Conservation (phyloP, 371 early-diverging fungal species). For the Cokeromyces recurvatus region DNA sequence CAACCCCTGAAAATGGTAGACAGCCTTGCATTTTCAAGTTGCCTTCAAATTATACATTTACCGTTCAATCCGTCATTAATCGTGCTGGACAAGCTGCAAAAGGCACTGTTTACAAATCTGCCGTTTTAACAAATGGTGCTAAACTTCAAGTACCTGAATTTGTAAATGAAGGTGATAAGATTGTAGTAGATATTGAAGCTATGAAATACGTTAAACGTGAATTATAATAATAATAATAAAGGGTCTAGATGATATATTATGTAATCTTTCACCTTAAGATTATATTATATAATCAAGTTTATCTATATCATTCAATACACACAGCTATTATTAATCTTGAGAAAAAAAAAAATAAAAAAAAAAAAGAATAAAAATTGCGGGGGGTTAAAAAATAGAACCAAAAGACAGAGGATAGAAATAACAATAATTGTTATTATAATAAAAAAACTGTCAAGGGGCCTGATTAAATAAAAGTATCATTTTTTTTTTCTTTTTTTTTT, state of each 20-base stretch:
- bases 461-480: constrained; percentile 8
- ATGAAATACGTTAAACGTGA: constrained; percentile 60
- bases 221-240: too few relatives aligned
- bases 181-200: constrained; percentile 71
- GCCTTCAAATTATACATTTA: constrained; percentile 37
- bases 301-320: too few relatives aligned
- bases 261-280: too few relatives aligned
- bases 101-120: constrained; percentile 69
- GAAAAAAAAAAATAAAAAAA: too few relatives aligned
- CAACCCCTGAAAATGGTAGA: constrained; percentile 39
- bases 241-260: too few relatives aligned
- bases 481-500: not conserved
- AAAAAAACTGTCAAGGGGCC: constrained; percentile 21
- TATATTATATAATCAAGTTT: too few relatives aligned
- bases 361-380: too few relatives aligned
- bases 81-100: constrained; percentile 64
- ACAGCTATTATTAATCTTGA: too few relatives aligned
- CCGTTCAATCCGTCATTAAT: constrained; percentile 34
- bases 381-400: too few relatives aligned
- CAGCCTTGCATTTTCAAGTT: constrained; percentile 38
- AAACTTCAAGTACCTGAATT: constrained; percentile 78
- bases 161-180: constrained; percentile 70
- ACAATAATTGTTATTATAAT: too few relatives aligned
- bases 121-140: constrained; percentile 68
- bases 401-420: too few relatives aligned